Base-by-base conservation (phyloP, 371 early-diverging fungal species). In the Batkoa obscura region DNA sequence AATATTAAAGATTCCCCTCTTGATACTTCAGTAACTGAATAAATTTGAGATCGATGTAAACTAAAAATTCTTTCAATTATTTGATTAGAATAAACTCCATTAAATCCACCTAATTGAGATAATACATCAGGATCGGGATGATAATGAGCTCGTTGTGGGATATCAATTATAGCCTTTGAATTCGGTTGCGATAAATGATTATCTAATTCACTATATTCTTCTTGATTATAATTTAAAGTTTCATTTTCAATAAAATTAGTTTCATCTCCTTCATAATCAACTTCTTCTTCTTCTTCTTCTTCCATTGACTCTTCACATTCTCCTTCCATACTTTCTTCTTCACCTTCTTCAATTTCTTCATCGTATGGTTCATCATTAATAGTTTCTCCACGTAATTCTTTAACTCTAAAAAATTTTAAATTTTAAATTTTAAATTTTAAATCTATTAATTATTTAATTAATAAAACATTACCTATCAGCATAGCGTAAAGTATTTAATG, bases 401-500 rank as follows among this genome's bases (percentile, higher is more conserved):
- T 58, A 5, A 53, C 52, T 51, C 46, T 56, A 35, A 17, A 4
- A 50, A 43, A 46, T 43, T 17, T 45, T 53, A 49, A 53, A 32
- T 63, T 58, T n/a, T n/a, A n/a, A n/a, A n/a, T n/a, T n/a, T n/a
- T n/a, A n/a, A n/a, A n/a, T n/a, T n/a, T n/a, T n/a, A n/a, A n/a
- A n/a, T n/a, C n/a, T n/a, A 41, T 65, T 66, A 32, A 15, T 53
- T 46, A 31, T 45, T 41, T 0, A 59, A 17, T 2, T 32, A 23
- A 3, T 3, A 4, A 9, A 12, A 42, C 60, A 30, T 57, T 73
- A 85, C 84, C 88, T 72, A 65, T 94, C 93, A 4, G 98, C 97
- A 67, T 98, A 99, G 53, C 98, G 79, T 42, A 99, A 72, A 3
- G 99, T 99, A 64, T 99, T 99, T 33, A 99, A 73, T 0, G 97